Conservation (phyloP, 192 early-diverging fungal species). For the Dissophora ornata region DNA sequence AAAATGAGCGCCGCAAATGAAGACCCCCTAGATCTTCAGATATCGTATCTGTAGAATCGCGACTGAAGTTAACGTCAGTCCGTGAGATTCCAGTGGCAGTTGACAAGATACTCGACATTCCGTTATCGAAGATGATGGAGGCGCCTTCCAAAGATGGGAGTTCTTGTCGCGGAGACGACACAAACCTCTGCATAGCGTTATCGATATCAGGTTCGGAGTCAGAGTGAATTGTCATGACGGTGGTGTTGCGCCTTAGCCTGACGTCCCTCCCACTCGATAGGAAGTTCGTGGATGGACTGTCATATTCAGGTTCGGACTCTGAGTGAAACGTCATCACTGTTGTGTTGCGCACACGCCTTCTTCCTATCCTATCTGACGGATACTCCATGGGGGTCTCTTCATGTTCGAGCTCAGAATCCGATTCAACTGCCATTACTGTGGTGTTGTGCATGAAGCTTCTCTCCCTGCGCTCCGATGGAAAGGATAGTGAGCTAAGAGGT, state of each 20-base stretch:
- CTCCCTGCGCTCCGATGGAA: not conserved
- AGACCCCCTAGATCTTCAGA: too few relatives aligned
- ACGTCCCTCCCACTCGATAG: not conserved
- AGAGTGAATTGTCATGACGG: slow-evolving; percentile 19
- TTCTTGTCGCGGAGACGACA: not conserved
- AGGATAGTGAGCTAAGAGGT: not conserved
- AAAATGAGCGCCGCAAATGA: slow-evolving; percentile 6
- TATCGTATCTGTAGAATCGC: not conserved
- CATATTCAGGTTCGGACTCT: slow-evolving; percentile 26
- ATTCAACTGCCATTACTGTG: slow-evolving; percentile 37
- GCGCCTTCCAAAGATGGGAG: not conserved
- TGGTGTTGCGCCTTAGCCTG: slow-evolving; percentile 17
- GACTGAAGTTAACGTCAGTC: not conserved
- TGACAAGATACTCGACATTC: slow-evolving; percentile 2
- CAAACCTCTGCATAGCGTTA: not conserved
- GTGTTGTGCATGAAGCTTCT: slow-evolving; percentile 18
- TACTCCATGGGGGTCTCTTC: not conserved
- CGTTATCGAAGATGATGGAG: slow-evolving; percentile 22
- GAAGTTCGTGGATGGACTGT: not conserved
- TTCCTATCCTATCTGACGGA: not conserved
- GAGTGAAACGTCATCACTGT: slow-evolving; percentile 43
- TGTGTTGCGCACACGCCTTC: slow-evolving; percentile 21
- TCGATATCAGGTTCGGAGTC: slow-evolving; percentile 23
- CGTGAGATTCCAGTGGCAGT: not conserved
- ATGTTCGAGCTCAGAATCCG: slow-evolving; percentile 29